Conservation (phyloP, 495 filamentous ascomycete species). For the Podospora sp. region DNA sequence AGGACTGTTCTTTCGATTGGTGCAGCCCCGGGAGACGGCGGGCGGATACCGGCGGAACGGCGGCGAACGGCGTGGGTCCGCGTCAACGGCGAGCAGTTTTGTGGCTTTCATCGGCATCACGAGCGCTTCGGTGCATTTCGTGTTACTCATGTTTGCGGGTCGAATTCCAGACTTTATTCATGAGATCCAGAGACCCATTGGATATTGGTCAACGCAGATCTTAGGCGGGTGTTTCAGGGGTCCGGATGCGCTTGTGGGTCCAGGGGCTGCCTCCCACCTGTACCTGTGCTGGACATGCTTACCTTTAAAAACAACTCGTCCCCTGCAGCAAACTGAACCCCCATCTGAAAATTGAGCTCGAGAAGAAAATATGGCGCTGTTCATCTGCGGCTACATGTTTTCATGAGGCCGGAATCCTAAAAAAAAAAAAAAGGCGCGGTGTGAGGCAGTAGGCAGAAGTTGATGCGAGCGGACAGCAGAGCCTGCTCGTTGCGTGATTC, state of each 20-base stretch:
- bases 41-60: neutral
- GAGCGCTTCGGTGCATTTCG: constrained; percentile 2
- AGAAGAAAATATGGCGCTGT: neutral
- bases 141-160: neutral
- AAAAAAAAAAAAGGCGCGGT: no score
- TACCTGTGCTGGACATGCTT: no score
- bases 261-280: constrained; percentile 9
- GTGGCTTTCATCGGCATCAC: neutral
- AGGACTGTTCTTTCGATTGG: neutral
- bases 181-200: constrained; percentile 5
- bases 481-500: no score
- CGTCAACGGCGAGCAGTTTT: neutral
- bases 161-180: neutral
- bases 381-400: neutral
- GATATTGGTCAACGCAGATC: constrained; percentile 17
- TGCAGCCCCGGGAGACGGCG: neutral
- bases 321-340: neutral
- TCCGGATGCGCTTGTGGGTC: neutral
- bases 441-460: neutral
- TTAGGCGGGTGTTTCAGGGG: constrained; percentile 14
- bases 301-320: no score
- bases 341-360: neutral
- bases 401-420: neutral
- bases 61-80: neutral
- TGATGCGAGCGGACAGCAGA: no score